Percentiles rank a stretch among this genome's conserved stretches.
Conservation (phyloP, 164 flowering plant genomes). For the Vitis labrusca region DNA sequence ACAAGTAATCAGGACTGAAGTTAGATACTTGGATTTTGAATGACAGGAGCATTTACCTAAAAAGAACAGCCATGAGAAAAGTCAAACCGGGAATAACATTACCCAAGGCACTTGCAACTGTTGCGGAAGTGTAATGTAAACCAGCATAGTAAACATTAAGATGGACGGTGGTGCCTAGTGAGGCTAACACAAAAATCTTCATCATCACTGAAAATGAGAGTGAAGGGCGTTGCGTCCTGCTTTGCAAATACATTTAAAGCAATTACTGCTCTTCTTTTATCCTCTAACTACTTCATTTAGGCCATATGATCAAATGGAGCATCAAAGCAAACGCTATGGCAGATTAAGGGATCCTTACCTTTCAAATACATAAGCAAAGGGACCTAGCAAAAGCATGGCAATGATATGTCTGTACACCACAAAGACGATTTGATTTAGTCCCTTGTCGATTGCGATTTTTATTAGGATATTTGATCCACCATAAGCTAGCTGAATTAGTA, state of each 20-base stretch:
- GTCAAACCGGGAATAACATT: constrained; percentile 40
- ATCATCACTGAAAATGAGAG: constrained; percentile 21
- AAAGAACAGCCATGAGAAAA: constrained; percentile 35
- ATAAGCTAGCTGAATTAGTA: constrained; percentile 31
- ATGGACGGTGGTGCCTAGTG: constrained; percentile 40
- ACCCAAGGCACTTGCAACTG: constrained; percentile 39
- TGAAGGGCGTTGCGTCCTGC: constrained; percentile 35
- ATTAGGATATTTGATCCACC: constrained; percentile 44
- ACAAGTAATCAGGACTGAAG: no score
- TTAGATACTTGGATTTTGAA: background rate
- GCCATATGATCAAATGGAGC: no score
- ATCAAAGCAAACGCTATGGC: no score
- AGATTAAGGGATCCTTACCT: constrained; percentile 20
- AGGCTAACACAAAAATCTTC: constrained; percentile 40
- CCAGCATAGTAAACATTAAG: constrained; percentile 41
- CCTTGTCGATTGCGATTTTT: constrained; percentile 39
- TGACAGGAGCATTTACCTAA: constrained; percentile 19
- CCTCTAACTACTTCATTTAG: background rate
- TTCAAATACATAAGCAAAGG: constrained; percentile 46
- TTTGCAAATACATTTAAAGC: background rate
- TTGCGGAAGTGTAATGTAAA: constrained; percentile 36
- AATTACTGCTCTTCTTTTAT: no score
- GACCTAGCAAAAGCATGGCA: constrained; percentile 37
- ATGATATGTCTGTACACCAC: constrained; percentile 44
- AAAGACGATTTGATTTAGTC: constrained; percentile 37